A percentile compares a stretch with the other conserved stretches of the same genome.
phyloP scores from a whole-genome alignment of 495 filamentous ascomycete species.

The Aspergillus heteromorphus region DNA sequence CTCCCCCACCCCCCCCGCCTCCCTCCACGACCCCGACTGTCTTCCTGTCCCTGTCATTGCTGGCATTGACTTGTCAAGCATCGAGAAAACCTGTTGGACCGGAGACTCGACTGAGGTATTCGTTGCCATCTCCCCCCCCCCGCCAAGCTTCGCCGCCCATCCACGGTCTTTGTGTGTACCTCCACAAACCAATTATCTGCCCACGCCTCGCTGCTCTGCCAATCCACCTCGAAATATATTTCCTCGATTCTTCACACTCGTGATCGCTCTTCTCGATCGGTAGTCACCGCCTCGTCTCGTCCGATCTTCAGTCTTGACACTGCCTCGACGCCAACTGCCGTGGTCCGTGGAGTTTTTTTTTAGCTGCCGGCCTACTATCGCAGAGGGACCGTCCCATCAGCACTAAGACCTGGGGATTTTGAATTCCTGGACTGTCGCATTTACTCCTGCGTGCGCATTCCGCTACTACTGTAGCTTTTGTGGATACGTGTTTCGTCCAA shows the following conservation, averaged over 20 bases:
- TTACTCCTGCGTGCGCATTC: constrained; percentile 4
- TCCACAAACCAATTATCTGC: constrained; percentile 13
- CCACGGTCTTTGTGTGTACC: constrained; percentile 19
- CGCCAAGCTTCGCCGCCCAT: constrained; percentile 8
- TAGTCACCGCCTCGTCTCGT: background rate
- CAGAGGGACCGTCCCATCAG: constrained; percentile 6
- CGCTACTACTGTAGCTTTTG: constrained; percentile 4
- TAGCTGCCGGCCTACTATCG: background rate
- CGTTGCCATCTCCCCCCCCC: constrained; percentile 8
- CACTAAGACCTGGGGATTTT: constrained; percentile 5
- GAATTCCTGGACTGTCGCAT: constrained; percentile 1
- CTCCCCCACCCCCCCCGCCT: constrained; percentile 14
- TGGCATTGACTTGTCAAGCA: constrained; percentile 55
- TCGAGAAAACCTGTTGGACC: constrained; percentile 15
- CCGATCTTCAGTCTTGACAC: background rate
- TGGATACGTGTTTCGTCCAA: constrained; percentile 1
- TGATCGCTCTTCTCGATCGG: too few relatives aligned
- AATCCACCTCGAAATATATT: constrained; percentile 1
- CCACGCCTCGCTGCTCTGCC: constrained; percentile 16
- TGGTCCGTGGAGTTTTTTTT: constrained; percentile 6
- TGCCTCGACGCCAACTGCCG: background rate
- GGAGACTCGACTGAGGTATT: constrained; percentile 17
- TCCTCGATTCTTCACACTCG: background rate
- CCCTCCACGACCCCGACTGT: constrained; percentile 23
- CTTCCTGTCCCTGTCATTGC: constrained; percentile 37